Percentiles rank a stretch among this genome's conserved stretches.
Evolutionary conservation across 1,284 basidiomycete species (phyloP).

Genomic region (Cryptococcus deneoformans): DNA sequence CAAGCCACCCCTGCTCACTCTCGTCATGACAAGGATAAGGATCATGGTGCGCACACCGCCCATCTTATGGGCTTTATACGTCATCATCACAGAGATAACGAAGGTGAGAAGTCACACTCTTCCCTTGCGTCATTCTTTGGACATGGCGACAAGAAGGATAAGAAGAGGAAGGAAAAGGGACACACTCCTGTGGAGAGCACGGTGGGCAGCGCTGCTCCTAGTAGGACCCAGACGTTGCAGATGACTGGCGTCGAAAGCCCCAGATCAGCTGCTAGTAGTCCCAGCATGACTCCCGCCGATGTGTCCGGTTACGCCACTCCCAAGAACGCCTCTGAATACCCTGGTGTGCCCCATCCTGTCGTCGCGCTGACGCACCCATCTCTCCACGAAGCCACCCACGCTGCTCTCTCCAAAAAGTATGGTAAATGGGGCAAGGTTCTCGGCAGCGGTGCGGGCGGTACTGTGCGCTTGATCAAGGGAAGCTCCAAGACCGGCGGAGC

Average conservation of each 20-base stretch:
- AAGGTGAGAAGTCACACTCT: conserved; percentile 49
- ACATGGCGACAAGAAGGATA: conserved; percentile 42
- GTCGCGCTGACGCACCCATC: conserved; percentile 53
- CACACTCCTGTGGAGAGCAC: conserved; percentile 29
- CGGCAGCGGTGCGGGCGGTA: conserved; percentile 95
- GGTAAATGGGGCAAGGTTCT: conserved; percentile 98
- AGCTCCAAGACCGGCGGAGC: conserved; percentile 70
- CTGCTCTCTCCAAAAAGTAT: conserved; percentile 95
- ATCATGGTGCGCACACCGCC: conserved; percentile 42
- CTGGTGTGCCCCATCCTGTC: conserved; percentile 46
- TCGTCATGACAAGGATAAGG: conserved; percentile 16
- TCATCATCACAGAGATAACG: conserved; percentile 48
- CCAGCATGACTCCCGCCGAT: conserved; percentile 13
- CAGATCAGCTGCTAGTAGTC: conserved; percentile 3
- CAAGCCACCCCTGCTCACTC: conserved; percentile 12
- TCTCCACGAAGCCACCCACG: conserved; percentile 78
- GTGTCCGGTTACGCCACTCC: conserved; percentile 44
- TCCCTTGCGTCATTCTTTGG: conserved; percentile 49
- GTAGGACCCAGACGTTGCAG: conserved; percentile 33
- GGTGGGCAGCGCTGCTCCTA: conserved; percentile 34
- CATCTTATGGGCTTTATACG: conserved; percentile 50
- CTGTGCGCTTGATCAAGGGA: conserved; percentile 92
- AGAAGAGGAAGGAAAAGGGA: conserved; percentile 31
- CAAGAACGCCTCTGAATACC: conserved; percentile 36
- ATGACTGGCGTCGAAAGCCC: conserved; percentile 19